Conservation (phyloP, 78 protist species). For the Chrysochromulina tobinii region DNA sequence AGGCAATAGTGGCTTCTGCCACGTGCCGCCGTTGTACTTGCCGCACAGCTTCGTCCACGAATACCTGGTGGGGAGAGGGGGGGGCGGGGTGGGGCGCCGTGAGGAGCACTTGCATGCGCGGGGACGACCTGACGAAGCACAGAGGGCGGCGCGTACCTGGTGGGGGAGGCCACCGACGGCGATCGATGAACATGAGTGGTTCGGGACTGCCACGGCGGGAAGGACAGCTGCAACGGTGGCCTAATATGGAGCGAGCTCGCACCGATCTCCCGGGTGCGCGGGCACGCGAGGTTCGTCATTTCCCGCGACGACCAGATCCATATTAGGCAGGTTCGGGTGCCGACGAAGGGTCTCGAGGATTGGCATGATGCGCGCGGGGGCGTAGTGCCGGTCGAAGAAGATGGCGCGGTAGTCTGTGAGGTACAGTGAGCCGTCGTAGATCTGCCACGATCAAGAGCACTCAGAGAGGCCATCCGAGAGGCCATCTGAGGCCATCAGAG, state of each 20-base stretch:
- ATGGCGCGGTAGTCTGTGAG: constrained; percentile 8
- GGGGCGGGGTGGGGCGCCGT: too few relatives aligned
- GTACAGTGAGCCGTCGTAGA: background rate
- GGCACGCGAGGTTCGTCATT: background rate
- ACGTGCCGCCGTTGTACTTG: background rate
- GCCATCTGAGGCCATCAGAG: too few relatives aligned
- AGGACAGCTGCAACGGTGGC: too few relatives aligned
- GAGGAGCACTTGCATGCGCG: too few relatives aligned
- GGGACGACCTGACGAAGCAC: too few relatives aligned
- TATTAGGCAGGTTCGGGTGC: background rate
- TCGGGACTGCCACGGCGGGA: too few relatives aligned
- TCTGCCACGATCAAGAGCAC: too few relatives aligned
- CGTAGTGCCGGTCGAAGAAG: constrained; percentile 24
- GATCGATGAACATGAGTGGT: too few relatives aligned
- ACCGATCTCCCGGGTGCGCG: constrained; percentile 52
- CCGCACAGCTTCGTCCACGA: constrained; percentile 2
- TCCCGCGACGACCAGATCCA: background rate
- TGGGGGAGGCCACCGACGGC: too few relatives aligned
- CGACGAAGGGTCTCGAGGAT: background rate
- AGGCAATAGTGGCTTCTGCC: background rate
- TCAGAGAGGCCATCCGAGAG: too few relatives aligned
- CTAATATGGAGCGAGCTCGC: background rate
- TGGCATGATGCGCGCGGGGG: background rate
- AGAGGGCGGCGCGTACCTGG: too few relatives aligned
- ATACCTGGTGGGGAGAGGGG: too few relatives aligned